These are phyloP conservation scores for Arthrobotrys iridis DNA, from an alignment of 2,329 filamentous ascomycete species.

Conservation along the genomic window DNA sequence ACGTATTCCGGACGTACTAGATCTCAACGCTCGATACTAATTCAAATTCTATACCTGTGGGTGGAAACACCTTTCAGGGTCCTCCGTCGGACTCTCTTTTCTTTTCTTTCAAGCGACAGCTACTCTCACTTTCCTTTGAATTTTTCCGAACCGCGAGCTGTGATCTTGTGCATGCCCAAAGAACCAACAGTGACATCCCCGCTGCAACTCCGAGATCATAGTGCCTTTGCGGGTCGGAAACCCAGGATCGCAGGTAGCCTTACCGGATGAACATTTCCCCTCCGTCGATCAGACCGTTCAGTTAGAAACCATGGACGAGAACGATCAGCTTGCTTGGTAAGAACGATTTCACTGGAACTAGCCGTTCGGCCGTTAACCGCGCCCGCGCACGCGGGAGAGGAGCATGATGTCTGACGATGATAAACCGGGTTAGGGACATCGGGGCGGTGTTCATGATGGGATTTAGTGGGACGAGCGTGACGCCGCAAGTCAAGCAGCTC, in stretches of 20 bases:
- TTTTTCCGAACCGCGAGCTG: conserved; percentile 48
- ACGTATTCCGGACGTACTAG: background rate
- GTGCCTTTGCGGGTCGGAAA: conserved; percentile 1
- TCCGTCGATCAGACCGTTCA: conserved; percentile 30
- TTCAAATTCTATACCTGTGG: background rate
- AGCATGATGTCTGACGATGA: background rate
- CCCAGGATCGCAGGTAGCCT: conserved; percentile 18
- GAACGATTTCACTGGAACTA: background rate
- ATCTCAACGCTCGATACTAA: background rate
- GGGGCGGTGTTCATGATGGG: conserved; percentile 62
- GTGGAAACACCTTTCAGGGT: conserved; percentile 6
- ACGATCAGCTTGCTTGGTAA: conserved; percentile 52
- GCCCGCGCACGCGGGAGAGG: conserved; percentile 2
- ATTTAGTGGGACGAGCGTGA: conserved; percentile 85
- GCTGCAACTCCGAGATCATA: conserved; percentile 10
- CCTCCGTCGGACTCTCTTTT: background rate
- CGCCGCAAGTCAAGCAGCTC: conserved; percentile 80
- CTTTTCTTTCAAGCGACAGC: background rate
- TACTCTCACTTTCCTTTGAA: conserved; percentile 3
- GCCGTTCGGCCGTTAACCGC: conserved; percentile 2
- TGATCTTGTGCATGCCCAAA: conserved; percentile 37
- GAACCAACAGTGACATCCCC: conserved; percentile 8
- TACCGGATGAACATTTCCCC: conserved; percentile 47
- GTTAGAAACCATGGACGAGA: conserved; percentile 49
- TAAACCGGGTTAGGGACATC: conserved; percentile 44